Evolutionary conservation across 176 grass and related monocot species (phyloP).

Genomic region (Poa pratensis): DNA sequence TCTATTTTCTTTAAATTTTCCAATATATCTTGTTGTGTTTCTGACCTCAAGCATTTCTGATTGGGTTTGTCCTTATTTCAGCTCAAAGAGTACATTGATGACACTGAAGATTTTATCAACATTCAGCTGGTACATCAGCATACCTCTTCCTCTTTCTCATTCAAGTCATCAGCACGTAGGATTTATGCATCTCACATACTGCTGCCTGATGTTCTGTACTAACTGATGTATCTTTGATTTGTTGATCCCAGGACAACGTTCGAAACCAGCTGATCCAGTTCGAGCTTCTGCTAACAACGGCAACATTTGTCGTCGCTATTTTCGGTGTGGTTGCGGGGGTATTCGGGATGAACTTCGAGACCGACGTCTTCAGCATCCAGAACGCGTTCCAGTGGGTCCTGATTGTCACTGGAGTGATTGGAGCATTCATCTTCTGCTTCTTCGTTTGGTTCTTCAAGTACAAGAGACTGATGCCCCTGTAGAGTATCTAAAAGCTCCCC

Average conservation of each 20-base stretch:
- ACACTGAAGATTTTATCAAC: conserved; percentile 99
- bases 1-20: neutral
- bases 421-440: conserved; percentile 68
- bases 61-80: conserved; percentile 46
- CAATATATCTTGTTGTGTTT: neutral
- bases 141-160: conserved; percentile 16
- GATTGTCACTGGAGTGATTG: conserved; percentile 50
- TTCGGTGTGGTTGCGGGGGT: conserved; percentile 86
- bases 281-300: conserved; percentile 83
- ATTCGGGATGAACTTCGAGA: conserved; percentile 93
- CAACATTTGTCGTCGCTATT: conserved; percentile 85
- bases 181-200: neutral
- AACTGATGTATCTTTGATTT: neutral
- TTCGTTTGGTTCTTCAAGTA: conserved; percentile 91
- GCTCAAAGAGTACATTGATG: conserved; percentile 98
- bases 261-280: conserved; percentile 95
- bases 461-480: conserved; percentile 79
- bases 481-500: conserved; percentile 46
- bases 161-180: neutral
- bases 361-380: conserved; percentile 57
- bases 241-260: conserved; percentile 73
- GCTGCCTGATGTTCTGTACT: neutral
- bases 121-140: conserved; percentile 83
- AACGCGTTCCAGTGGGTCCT: conserved; percentile 84
- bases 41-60: neutral